A percentile compares a stretch with the other conserved stretches of the same genome.
Conservation (phyloP, 2,329 filamentous ascomycete species). For the Bipolaris victoriae region DNA sequence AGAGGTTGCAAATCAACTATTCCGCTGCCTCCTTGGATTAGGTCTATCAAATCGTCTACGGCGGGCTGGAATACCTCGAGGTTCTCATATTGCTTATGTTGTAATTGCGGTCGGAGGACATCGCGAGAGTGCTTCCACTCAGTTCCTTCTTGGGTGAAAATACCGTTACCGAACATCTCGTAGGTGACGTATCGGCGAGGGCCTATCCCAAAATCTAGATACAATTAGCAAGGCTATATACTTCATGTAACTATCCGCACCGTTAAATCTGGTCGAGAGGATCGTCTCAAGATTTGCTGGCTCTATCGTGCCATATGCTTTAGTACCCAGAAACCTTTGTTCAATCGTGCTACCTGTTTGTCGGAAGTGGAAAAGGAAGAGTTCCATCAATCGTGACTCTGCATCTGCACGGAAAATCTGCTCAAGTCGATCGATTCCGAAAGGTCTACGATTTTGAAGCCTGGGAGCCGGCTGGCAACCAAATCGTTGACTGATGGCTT, state of each 20-base stretch:
- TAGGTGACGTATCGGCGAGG: constrained; percentile 42
- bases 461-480: constrained; percentile 27
- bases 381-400: constrained; percentile 34
- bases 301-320: constrained; percentile 31
- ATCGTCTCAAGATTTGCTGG: constrained; percentile 34
- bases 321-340: constrained; percentile 27
- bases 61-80: constrained; percentile 63
- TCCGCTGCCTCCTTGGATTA: constrained; percentile 45
- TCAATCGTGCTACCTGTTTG: constrained; percentile 40
- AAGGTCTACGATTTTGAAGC: constrained; percentile 27
- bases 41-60: constrained; percentile 60
- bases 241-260: constrained; percentile 4
- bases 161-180: constrained; percentile 52
- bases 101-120: not conserved
- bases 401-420: constrained; percentile 30
- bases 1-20: constrained; percentile 47
- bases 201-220: constrained; percentile 49
- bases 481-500: constrained; percentile 20
- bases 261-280: constrained; percentile 30
- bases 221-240: not conserved
- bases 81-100: constrained; percentile 56
- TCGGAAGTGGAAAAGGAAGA: constrained; percentile 44
- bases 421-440: constrained; percentile 31
- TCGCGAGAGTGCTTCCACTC: constrained; percentile 18
- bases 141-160: constrained; percentile 43